A percentile compares a stretch with the other conserved stretches of the same genome.
Conservation (phyloP, 2,329 filamentous ascomycete genomes). For the Gnomoniopsis sp. region DNA sequence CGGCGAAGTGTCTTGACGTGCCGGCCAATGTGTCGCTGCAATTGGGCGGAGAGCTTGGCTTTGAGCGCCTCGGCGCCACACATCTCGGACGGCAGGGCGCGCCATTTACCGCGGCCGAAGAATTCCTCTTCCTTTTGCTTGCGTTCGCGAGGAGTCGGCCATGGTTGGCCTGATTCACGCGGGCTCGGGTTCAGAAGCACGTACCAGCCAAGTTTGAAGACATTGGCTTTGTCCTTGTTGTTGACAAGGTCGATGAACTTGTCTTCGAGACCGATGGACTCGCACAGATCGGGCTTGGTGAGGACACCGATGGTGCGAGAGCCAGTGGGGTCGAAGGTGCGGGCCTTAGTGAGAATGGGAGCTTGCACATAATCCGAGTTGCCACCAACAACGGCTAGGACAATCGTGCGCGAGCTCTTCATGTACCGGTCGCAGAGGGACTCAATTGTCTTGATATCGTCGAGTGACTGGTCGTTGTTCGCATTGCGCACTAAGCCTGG, state of each 20-base stretch:
- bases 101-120: conserved; percentile 48
- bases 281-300: conserved; percentile 51
- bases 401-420: conserved; percentile 53
- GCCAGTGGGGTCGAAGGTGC: conserved; percentile 47
- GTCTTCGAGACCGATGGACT: conserved; percentile 49
- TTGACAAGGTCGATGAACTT: conserved; percentile 52
- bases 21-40: conserved; percentile 49
- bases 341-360: conserved; percentile 47
- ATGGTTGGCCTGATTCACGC: conserved; percentile 39
- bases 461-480: conserved; percentile 49
- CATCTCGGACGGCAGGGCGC: conserved; percentile 42
- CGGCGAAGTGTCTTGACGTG: conserved; percentile 48
- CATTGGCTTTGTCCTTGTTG: conserved; percentile 47
- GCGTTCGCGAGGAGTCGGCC: conserved; percentile 40
- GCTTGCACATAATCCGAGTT: conserved; percentile 54
- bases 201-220: conserved; percentile 51
- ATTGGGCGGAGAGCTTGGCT: conserved; percentile 46
- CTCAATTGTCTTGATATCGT: conserved; percentile 51
- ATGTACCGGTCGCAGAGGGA: conserved; percentile 51
- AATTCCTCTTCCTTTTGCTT: conserved; percentile 43
- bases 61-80: conserved; percentile 44
- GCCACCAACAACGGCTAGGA: conserved; percentile 52
- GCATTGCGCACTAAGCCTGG: conserved; percentile 55
- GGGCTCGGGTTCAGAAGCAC: conserved; percentile 48
- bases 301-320: conserved; percentile 49